Evolutionary conservation across 345 rosid genomes (phyloP).

Genomic region (Eucalyptus brandiana): DNA sequence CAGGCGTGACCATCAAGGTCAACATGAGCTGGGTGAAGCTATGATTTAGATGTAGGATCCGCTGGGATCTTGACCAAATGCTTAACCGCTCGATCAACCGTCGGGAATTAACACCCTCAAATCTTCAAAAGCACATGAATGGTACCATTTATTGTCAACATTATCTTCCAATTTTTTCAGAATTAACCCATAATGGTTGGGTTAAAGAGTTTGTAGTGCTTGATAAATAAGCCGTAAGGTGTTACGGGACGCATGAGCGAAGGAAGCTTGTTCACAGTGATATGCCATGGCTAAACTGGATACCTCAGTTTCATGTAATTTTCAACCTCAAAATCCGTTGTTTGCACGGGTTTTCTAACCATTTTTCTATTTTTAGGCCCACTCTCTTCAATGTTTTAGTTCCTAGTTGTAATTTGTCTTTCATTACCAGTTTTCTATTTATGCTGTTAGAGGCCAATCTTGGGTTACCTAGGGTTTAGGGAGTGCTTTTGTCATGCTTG

Average conservation of each 20-base stretch:
- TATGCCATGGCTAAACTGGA: not conserved
- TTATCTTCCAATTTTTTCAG: too few species aligned
- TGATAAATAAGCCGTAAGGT: not conserved
- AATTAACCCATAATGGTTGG: too few species aligned
- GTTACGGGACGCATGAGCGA: not conserved
- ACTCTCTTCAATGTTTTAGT: not conserved
- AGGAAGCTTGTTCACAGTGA: not conserved
- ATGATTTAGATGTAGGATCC: not conserved
- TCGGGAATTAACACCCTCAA: not conserved
- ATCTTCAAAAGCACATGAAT: not conserved
- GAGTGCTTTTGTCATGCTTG: not conserved
- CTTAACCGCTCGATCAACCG: not conserved
- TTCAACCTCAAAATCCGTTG: not conserved
- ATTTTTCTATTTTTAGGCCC: not conserved
- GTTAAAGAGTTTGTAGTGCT: not conserved
- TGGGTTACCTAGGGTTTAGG: not conserved
- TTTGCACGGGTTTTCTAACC: not conserved
- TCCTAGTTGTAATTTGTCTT: not conserved
- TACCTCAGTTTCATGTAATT: not conserved
- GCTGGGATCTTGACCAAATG: not conserved
- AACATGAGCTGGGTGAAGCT: too few species aligned
- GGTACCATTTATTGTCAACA: not conserved
- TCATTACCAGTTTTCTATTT: not conserved
- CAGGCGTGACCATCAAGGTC: too few species aligned
- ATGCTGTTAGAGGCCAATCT: not conserved